These are phyloP conservation scores for Candida yuanshanica DNA, from an alignment of 805 yeast genomes.

Conservation along the genomic window DNA sequence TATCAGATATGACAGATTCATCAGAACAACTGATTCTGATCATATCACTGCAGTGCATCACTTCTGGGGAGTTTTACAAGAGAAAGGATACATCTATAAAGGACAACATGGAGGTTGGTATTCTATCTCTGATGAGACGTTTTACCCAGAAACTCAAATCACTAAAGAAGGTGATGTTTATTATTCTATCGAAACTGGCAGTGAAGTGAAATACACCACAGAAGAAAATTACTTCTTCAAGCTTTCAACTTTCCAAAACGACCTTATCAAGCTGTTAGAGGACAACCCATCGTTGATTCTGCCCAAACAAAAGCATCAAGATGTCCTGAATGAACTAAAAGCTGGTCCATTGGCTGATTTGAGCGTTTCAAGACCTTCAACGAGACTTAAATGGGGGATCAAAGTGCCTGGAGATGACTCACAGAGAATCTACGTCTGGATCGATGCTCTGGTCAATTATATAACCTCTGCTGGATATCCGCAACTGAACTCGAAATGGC, in stretches of 20 bases:
- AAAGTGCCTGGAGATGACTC: conserved; percentile 73
- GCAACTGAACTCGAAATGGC: conserved; percentile 18
- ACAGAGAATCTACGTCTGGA: conserved; percentile 92
- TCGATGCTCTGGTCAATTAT: conserved; percentile 88
- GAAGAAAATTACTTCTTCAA: conserved; percentile 88
- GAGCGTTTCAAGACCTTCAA: conserved; percentile 80
- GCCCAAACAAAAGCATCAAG: conserved; percentile 53
- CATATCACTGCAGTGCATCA: conserved; percentile 59
- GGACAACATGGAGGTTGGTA: conserved; percentile 94
- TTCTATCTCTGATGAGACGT: conserved; percentile 89
- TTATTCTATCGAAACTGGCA: conserved; percentile 64
- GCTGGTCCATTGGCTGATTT: conserved; percentile 51
- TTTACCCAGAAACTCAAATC: conserved; percentile 79
- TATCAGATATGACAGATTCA: conserved; percentile 67
- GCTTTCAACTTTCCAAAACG: conserved; percentile 52
- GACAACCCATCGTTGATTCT: conserved; percentile 52
- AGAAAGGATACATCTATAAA: conserved; percentile 66
- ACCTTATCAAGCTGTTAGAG: conserved; percentile 44
- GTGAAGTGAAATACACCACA: conserved; percentile 65
- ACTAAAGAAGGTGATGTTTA: conserved; percentile 29
- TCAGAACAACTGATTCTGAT: conserved; percentile 84
- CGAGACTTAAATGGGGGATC: conserved; percentile 84
- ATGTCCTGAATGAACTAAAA: conserved; percentile 54
- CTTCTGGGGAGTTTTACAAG: conserved; percentile 61
- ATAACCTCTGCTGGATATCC: conserved; percentile 68